Base-by-base conservation (phyloP, 2,329 filamentous ascomycete genomes). In the Alternaria gansuensis region DNA sequence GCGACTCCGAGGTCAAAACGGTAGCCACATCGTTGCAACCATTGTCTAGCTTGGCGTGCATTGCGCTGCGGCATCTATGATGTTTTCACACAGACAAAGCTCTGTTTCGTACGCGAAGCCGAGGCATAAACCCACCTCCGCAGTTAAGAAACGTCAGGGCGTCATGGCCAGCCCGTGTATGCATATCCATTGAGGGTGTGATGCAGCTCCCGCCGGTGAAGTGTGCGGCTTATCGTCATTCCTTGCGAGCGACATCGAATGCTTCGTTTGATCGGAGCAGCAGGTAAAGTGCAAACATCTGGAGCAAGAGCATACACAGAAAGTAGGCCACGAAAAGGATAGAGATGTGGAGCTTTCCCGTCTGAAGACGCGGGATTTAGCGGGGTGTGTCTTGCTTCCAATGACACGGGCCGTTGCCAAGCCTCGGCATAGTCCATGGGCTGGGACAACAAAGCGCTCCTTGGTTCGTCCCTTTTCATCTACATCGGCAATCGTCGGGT, bases 161-260 rank as follows among this genome's bases (percentile, higher is more conserved):
- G 44, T 50, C 49, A 48, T 59, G 28, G 40, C 24, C 17, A 36
- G 28, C 46, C 46, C 34, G 21, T 36, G 46, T 37, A 50, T 26
- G 46, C 31, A 23, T 23, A 24, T n/a, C 23, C 29, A 34, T 34
- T 46, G 44, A 24, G 44, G 21, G 31, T 24, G 31, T 3, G 14
- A 3, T 33, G 29, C 44, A 46, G 29, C 29, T 24, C 13, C 17
- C 29, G 29, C 11, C 23, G 23, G 8, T 2, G 44, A 46, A 8
- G 29, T 33, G 43, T 34, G 7, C 0, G 14, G 0, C 13, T 24
- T 5, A 7, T 17, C 23, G 21, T 4, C 11, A 1, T 24, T 13
- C 13, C 31, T 46, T 23, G 5, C 21, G 11, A 6, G 21, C 3
- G 2, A 33, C 29, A 46, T 34, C 8, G 8, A 1, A 14, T 6